Evolutionary conservation across 1,284 basidiomycete species (phyloP), one percentile per base, ranked within the genome.

Genomic region (Ustilago xerochloae): DNA sequence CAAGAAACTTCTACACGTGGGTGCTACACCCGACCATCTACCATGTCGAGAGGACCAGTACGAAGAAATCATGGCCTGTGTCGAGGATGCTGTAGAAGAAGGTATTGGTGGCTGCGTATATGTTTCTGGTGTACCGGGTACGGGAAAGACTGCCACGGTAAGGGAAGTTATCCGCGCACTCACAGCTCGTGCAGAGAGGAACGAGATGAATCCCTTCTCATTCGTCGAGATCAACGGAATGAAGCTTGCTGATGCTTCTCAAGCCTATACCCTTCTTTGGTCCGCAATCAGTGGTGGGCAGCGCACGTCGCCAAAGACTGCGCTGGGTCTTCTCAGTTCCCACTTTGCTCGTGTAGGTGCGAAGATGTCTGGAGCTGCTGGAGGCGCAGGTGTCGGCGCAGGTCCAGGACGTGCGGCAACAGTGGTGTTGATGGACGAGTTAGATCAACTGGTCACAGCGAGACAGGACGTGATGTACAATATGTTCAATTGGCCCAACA

Each of bases 401-500:
- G 60, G 66, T 6, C 66, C 75, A 1, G 75, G 71, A 2, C 24
- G 72, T 29, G 66, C 65, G 22, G 74, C 79, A 15, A 97, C 94
- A 63, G 92, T 99, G 5, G 93, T 99, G 4, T 87, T 99, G 24
- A 97, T 99, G 93, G 96, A 99, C 83, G 96, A 99, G 85, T 88
- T 99, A 2, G 96, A 99, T 85, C 96, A 98, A 84, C 88, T 99
- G 32, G 90, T 99, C 71, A 98, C 96, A 0, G 88, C 91, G 22
- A 96, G 97, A 82, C 96, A 99, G 85, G 95, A 98, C 76, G 96
- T 99, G 2, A 92, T 99, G 39, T 99, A 99, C 86, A 98, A 98
- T 84, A 96, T 99, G 86, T 99, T 99, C 88, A 98, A 98, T 84
- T 99, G 97, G 96, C 97, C 96, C 1, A 95, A 93, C 10, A 87